These are phyloP conservation scores for Mycena galericulata DNA, from an alignment of 768 basidiomycete species.

Conservation along the genomic window DNA sequence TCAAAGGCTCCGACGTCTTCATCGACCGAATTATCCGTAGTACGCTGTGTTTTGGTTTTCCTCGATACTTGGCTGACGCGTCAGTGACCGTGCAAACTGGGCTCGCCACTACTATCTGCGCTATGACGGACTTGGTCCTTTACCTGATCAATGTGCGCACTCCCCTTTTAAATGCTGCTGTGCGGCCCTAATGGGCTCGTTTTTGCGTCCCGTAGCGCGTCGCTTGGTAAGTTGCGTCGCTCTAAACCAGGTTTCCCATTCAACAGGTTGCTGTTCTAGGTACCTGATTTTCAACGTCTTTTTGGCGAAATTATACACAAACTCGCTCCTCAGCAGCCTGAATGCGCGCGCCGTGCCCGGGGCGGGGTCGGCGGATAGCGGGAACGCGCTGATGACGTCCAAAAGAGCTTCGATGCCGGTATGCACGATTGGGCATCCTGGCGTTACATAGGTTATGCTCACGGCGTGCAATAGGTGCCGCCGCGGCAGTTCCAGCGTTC, in stretches of 20 bases:
- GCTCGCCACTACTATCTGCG: conserved; percentile 48
- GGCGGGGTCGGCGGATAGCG: conserved; percentile 3
- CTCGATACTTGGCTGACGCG: background rate
- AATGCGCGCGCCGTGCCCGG: conserved; percentile 41
- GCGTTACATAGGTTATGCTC: background rate
- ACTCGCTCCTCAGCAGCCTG: conserved; percentile 51
- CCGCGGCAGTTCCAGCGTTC: background rate
- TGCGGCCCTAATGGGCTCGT: too few relatives aligned
- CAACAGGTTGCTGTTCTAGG: conserved; percentile 7
- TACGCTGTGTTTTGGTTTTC: conserved; percentile 28
- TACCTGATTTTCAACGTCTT: conserved; percentile 51
- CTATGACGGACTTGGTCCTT: conserved; percentile 44
- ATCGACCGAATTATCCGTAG: conserved; percentile 53
- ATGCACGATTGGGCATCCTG: background rate
- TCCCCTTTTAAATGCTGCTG: background rate
- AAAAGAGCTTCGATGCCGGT: conserved; percentile 15
- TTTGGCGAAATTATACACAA: conserved; percentile 54
- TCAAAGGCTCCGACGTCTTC: conserved; percentile 48
- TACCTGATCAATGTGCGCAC: conserved; percentile 42
- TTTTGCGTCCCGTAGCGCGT: conserved; percentile 13
- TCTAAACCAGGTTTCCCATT: background rate
- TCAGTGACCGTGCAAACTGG: conserved; percentile 53
- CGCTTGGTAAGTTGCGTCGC: conserved; percentile 15
- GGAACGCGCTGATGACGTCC: background rate
- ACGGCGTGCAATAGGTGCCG: background rate